Evolutionary conservation across 2,329 filamentous ascomycete genomes (phyloP).

Genomic region (Diaporthe vexans): DNA sequence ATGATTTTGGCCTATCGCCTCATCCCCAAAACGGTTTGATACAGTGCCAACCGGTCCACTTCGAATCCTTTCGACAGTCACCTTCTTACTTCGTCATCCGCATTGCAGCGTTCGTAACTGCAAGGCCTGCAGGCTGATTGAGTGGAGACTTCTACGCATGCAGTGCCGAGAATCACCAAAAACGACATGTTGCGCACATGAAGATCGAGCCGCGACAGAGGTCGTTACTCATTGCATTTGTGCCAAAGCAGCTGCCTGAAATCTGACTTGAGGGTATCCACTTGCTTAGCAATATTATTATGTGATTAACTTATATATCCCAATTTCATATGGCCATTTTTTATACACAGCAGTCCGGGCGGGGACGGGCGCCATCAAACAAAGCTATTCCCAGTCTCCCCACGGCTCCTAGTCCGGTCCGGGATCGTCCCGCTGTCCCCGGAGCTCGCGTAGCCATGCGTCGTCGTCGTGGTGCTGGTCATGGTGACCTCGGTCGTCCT

Average conservation of each 20-base stretch:
- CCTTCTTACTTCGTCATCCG: background rate
- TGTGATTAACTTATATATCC: background rate
- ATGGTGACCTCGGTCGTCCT: slow-evolving; percentile 25
- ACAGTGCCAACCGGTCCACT: slow-evolving; percentile 1
- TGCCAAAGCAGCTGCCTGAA: background rate
- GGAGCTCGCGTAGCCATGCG: slow-evolving; percentile 28
- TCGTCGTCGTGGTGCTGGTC: slow-evolving; percentile 1
- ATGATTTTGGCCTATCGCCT: slow-evolving; percentile 16
- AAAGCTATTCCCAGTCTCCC: slow-evolving; percentile 14
- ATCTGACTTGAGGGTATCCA: background rate
- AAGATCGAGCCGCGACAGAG: background rate
- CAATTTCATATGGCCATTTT: background rate
- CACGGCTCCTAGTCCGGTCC: slow-evolving; percentile 17
- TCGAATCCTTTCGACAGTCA: background rate
- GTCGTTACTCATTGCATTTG: background rate
- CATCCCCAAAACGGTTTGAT: background rate
- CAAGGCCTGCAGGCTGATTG: background rate
- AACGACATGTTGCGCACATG: too few relatives aligned
- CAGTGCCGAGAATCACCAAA: background rate
- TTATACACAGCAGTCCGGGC: background rate
- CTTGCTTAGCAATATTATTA: slow-evolving; percentile 19
- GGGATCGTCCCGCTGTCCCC: slow-evolving; percentile 26
- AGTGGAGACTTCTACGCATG: background rate
- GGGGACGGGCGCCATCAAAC: background rate
- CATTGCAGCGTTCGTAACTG: background rate